Evolutionary conservation across 148 eudicot species (phyloP), one percentile per base, ranked within the genome.

Genomic region (Mesembryanthemum crystallinum): DNA sequence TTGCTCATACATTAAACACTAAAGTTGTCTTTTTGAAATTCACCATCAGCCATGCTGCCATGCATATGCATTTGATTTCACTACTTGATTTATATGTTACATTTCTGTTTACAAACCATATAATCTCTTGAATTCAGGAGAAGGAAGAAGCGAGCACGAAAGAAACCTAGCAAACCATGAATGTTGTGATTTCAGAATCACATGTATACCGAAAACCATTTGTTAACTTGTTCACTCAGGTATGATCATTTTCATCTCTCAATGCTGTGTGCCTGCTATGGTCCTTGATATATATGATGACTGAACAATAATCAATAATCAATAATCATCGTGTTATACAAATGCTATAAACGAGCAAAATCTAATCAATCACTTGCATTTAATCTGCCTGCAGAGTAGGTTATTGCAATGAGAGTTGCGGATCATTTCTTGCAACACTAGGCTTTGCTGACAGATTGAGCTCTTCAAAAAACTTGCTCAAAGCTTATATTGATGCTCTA

Each of bases 81-180:
- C 9, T 11, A 39, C 28, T 37, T 28, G 17, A 5, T 17, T 65
- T 67, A 7, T 77, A n/a, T 71, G 51, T 70, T 67, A 47, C 67
- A 15, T 24, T 8, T 39, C 47, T 65, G 24, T 37, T 25, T 47
- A 10, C 32, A 61, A 72, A 55, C 60, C 25, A 37, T 18, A 25
- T 12, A 15, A 59, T 57, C 49, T 23, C n/a, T 21, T 32, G 67
- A 74, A 72, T 64, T 74, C 84, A 89, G 90, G 78, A 86, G 72
- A 75, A 89, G 81, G 73, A 77, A 81, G 30, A 88, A 82, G 81
- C 76, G 75, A 73, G 81, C 71, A 78, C 78, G 77, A 76, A 89
- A 81, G 69, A 86, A 66, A 73, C 91, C 83, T 21, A 76, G 62
- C 25, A 83, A 83, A 76, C 43, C 72, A 45, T 81, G 73, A 76